phyloP scores from a whole-genome alignment of 2,329 filamentous ascomycete species.

The Trichoderma pleuroti region DNA sequence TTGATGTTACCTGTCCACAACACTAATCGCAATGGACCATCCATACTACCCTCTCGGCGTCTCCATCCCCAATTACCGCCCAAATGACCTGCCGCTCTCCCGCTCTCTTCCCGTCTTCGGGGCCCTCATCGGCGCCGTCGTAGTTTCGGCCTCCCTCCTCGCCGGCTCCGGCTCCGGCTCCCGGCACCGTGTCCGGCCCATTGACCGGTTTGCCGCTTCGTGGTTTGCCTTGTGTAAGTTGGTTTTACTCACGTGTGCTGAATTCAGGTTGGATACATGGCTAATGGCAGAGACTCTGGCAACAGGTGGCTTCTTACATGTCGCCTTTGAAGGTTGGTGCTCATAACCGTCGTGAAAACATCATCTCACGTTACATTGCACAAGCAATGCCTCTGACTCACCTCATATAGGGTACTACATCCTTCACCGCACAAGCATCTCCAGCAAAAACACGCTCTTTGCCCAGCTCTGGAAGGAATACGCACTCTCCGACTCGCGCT shows the following conservation, averaged over 20 bases:
- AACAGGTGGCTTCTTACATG: constrained; percentile 65
- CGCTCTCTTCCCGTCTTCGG: constrained; percentile 38
- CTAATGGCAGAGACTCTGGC: background rate
- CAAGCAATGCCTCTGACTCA: background rate
- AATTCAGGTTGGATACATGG: background rate
- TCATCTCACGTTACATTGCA: background rate
- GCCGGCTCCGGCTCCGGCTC: constrained; percentile 21
- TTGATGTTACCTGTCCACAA: background rate
- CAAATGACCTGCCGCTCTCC: constrained; percentile 42
- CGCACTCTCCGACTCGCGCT: constrained; percentile 79
- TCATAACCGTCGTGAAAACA: background rate
- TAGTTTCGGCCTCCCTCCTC: constrained; percentile 32
- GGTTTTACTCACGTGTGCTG: background rate
- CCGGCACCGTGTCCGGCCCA: constrained; percentile 23
- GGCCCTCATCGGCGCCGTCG: constrained; percentile 34
- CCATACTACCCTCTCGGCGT: constrained; percentile 50
- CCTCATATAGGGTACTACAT: constrained; percentile 66
- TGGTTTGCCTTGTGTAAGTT: constrained; percentile 56
- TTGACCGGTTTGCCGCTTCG: constrained; percentile 43
- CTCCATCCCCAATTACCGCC: constrained; percentile 42
- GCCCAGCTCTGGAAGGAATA: constrained; percentile 95
- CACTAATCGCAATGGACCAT: constrained; percentile 26
- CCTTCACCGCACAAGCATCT: constrained; percentile 62
- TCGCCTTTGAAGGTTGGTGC: constrained; percentile 70
- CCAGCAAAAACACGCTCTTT: constrained; percentile 66